Percentiles rank a stretch among this genome's conserved stretches.
phyloP scores from a whole-genome alignment of 208 protist species.

The Crithidia thermophila region DNA sequence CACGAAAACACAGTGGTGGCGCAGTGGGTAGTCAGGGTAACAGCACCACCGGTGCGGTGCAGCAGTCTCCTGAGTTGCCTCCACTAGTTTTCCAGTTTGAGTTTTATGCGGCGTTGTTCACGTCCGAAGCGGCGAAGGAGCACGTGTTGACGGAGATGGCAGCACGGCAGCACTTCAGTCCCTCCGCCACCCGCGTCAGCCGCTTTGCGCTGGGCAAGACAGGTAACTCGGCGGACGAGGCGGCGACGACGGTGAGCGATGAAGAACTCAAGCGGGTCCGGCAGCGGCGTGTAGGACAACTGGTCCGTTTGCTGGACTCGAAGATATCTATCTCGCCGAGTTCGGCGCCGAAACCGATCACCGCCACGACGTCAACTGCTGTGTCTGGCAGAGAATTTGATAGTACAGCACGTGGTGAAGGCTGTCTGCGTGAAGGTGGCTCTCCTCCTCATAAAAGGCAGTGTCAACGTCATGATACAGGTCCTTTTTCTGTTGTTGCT shows the following conservation, averaged over 20 bases:
- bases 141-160: slow-evolving; percentile 8
- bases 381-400: too few relatives aligned
- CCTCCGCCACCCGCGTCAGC: slow-evolving; percentile 14
- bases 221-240: neutral
- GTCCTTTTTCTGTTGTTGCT: too few relatives aligned
- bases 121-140: slow-evolving; percentile 1
- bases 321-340: neutral
- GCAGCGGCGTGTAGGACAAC: slow-evolving; percentile 9
- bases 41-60: neutral
- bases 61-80: neutral
- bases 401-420: too few relatives aligned
- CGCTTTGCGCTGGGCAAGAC: slow-evolving; percentile 19
- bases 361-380: neutral
- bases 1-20: too few relatives aligned
- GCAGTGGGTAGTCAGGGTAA: too few relatives aligned
- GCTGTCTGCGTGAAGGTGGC: too few relatives aligned
- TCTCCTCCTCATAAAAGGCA: too few relatives aligned
- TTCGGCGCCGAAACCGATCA: too few relatives aligned
- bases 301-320: slow-evolving; percentile 26
- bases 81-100: slow-evolving; percentile 14
- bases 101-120: slow-evolving; percentile 19
- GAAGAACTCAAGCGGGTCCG: slow-evolving; percentile 2
- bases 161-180: slow-evolving; percentile 8
- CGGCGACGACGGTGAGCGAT: neutral
- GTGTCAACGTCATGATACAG: too few relatives aligned